Evolutionary conservation across 2,329 filamentous ascomycete genomes (phyloP), one percentile per base, ranked within the genome.

Genomic region (Trichoderma hamatum): DNA sequence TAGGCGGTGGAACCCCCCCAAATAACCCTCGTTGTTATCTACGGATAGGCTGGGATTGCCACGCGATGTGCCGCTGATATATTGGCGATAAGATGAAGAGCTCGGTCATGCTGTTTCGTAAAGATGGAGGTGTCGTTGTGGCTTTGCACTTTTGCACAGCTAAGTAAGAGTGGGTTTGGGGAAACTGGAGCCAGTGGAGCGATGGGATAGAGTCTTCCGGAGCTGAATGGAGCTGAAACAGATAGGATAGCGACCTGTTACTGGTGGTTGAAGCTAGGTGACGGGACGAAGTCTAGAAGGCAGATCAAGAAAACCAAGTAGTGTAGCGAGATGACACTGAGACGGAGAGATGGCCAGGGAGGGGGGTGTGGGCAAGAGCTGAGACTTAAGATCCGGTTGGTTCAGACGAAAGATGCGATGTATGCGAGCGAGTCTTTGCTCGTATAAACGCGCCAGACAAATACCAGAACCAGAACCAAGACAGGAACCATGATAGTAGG

Each of bases 61-160:
- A 54, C 61, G 43, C 32, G 49, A 55, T 13, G 24, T 39, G 61
- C 49, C 49, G 49, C 49, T 55, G 49, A 43, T 64, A 64, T 26
- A 64, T 64, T 32, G 56, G 34, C 14, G 56, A 56, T 43, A n/a
- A 14, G n/a, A 51, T 11, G 28, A 49, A 21, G 26, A n/a, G 19
- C 11, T 28, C 13, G 24, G 24, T n/a, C 32, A 19, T 13, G 36
- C 1, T 36, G 60, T 52, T 63, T 52, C 60, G 60, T 30, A 52
- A 63, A 3, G 21, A 24, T 24, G 46, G 30, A 49, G 46, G n/a
- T 24, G n/a, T 49, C 21, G 43, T 39, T 39, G 36, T n/a, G 19
- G 39, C 39, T n/a, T 43, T n/a, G 39, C 39, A 43, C 39, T 43
- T 43, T 43, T 43, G 39, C 19, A 36, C 0, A 16, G 14, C 34